Conservation (phyloP, 768 basidiomycete species). For the Austroboletus eburneus region DNA sequence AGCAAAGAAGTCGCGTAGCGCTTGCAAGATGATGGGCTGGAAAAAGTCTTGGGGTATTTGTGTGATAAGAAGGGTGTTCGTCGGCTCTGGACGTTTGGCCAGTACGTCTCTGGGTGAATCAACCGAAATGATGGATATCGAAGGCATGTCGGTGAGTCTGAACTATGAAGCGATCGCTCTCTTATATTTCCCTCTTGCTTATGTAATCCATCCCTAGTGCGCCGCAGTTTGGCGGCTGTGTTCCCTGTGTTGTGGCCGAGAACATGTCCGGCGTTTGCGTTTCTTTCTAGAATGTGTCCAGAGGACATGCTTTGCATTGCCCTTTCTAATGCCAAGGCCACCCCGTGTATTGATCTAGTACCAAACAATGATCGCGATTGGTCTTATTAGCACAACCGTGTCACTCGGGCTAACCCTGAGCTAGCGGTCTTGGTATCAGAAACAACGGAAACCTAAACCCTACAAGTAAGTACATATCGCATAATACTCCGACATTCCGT, state of each 20-base stretch:
- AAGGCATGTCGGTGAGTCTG: constrained; percentile 15
- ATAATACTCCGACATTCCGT: neutral
- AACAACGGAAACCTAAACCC: neutral
- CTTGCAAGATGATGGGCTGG: constrained; percentile 58
- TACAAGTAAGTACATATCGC: neutral
- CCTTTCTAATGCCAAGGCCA: constrained; percentile 8
- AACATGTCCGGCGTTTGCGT: neutral
- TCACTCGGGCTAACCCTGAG: neutral
- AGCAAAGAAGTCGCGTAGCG: constrained; percentile 69
- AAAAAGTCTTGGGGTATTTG: constrained; percentile 77
- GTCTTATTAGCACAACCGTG: neutral
- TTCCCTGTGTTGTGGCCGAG: neutral
- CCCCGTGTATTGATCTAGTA: neutral
- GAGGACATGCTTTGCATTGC: constrained; percentile 1
- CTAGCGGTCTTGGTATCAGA: constrained; percentile 6
- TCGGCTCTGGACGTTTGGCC: constrained; percentile 28
- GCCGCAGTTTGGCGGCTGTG: constrained; percentile 19
- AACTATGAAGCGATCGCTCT: neutral
- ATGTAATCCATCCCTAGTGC: constrained; percentile 14
- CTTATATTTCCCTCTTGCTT: constrained; percentile 2
- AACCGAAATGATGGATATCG: constrained; percentile 26
- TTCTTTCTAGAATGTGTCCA: constrained; percentile 16
- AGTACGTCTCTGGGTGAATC: constrained; percentile 1
- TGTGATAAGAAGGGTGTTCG: constrained; percentile 85
- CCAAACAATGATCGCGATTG: constrained; percentile 7